Evolutionary conservation across 2,329 filamentous ascomycete species (phyloP).

Genomic region (Cytospora paraplurivora): DNA sequence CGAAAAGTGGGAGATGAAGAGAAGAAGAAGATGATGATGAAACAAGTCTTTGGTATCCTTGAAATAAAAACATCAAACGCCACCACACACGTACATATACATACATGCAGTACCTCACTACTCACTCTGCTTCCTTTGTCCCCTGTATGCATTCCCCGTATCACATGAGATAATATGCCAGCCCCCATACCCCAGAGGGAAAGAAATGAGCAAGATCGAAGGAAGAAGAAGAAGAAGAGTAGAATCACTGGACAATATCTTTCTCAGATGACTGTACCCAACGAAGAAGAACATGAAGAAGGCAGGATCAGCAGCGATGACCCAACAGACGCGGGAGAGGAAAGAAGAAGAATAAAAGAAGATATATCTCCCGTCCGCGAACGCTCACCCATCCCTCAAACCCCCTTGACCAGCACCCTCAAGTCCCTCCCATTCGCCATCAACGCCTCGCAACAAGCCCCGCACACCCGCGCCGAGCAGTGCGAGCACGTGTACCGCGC

Average conservation of each 20-base stretch:
- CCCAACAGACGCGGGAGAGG: too few species aligned
- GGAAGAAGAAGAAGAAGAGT: background rate
- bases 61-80: conserved; percentile 9
- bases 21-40: background rate
- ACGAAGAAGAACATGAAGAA: background rate
- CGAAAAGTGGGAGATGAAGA: background rate
- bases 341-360: too few species aligned
- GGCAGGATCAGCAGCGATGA: too few species aligned
- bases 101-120: conserved; percentile 1
- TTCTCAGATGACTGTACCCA: too few species aligned
- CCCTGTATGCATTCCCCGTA: background rate
- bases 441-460: conserved; percentile 48
- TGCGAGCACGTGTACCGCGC: conserved; percentile 52
- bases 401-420: conserved; percentile 40
- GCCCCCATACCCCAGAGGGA: background rate
- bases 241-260: background rate
- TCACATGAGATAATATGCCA: background rate
- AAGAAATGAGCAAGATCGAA: background rate
- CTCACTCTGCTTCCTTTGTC: background rate
- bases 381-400: background rate
- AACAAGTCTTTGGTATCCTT: conserved; percentile 23
- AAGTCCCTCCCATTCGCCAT: conserved; percentile 47
- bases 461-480: conserved; percentile 56
- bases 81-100: conserved; percentile 3
- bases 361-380: too few species aligned